Evolutionary conservation across 495 filamentous ascomycete species (phyloP), one percentile per base, ranked within the genome.

Genomic region (Podospora pseudopauciseta): DNA sequence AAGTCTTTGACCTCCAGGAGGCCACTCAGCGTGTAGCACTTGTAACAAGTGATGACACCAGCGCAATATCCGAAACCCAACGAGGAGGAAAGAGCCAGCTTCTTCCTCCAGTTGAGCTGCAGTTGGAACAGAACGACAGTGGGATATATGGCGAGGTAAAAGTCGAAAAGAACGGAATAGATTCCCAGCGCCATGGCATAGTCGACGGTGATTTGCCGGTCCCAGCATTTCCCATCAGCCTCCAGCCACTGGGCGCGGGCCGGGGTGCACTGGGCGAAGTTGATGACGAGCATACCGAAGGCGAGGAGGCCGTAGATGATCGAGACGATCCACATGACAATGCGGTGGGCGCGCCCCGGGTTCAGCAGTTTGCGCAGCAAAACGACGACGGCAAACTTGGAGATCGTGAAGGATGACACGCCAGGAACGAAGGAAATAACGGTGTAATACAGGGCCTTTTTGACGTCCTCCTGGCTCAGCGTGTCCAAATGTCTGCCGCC

Each of bases 41-140:
- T 75, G 67, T 75, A 75, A 28, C 61, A 67, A 7, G 69, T 65
- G 5, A 73, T 65, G 4, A 60, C 60, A 9, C 63, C 69, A 60
- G 73, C 73, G 28, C 73, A 71, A 57, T 73, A 73, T 32, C 74
- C 74, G 53, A 75, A 72, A 19, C 73, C 74, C 13, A 75, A 57
- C 2, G 74, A 56, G 18, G 62, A 64, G 13, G 66, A 66, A 32
- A 76, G 27, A 16, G 67, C 73, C 34, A 76, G 19, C 60, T 76
- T 76, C 71, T 76, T 75, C 61, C 68, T 72, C 64, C 65, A 49
- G 16, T 72, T 67, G 62, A 70, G 19, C 27, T 68, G 65, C 9
- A 74, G 60, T 44, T 28, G 28, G n/a, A 20, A 68, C 1, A 74
- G 63, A 4, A 72, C 60, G 13, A 68, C 23, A 16, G 72, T 68